Percentiles rank a stretch among this genome's conserved stretches.
These are phyloP conservation scores for Suhomyces sp. DNA, from an alignment of 805 yeast genomes.

Conservation along the genomic window DNA sequence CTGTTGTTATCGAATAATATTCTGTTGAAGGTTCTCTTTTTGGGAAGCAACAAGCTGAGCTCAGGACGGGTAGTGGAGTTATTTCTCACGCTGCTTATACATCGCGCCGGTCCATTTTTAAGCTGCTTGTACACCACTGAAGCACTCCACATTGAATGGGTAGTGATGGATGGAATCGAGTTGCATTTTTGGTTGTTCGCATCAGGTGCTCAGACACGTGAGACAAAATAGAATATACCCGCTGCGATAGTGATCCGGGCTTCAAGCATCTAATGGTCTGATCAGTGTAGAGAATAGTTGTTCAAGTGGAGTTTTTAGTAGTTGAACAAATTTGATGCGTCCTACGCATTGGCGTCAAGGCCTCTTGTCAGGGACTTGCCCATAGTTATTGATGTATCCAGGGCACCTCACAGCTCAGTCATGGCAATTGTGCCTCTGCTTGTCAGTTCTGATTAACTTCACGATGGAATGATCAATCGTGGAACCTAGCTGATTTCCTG, in stretches of 20 bases:
- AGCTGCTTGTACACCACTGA: background rate
- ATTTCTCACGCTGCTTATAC: background rate
- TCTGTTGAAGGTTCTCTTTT: slow-evolving; percentile 53
- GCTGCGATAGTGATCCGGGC: too few species aligned
- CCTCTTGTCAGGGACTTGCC: background rate
- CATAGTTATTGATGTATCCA: background rate
- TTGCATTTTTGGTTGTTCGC: background rate
- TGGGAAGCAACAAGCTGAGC: slow-evolving; percentile 47
- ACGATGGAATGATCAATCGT: background rate
- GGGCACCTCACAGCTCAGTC: background rate
- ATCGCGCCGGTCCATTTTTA: background rate
- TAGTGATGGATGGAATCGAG: background rate
- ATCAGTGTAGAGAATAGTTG: background rate
- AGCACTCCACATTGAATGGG: background rate
- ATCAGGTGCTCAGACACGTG: background rate
- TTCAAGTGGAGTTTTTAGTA: too few species aligned
- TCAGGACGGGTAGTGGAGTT: slow-evolving; percentile 22
- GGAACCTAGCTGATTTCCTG: background rate
- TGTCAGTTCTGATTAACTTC: background rate
- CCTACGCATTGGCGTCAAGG: background rate
- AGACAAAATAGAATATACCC: too few species aligned
- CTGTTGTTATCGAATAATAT: slow-evolving; percentile 67
- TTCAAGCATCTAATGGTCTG: background rate
- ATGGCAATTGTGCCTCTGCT: background rate
- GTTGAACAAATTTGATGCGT: background rate